Evolutionary conservation across 306 rosid species (phyloP).

Genomic region (Gillenia trifoliata): DNA sequence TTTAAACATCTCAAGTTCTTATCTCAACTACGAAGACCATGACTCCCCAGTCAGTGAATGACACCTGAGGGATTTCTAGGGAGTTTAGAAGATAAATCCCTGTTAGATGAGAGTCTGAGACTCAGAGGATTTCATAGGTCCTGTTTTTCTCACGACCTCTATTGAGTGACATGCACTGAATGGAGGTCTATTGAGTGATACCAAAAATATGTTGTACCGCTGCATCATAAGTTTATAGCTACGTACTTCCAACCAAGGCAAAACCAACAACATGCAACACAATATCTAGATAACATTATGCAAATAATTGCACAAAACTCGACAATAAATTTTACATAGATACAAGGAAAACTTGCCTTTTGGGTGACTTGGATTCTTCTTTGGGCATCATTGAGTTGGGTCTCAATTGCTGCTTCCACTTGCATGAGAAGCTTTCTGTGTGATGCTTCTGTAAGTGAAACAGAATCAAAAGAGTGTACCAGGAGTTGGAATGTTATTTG

Average conservation of each 20-base stretch:
- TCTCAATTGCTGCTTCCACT: slow-evolving; percentile 65
- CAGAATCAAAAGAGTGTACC: slow-evolving; percentile 15
- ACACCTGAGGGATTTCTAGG: not conserved
- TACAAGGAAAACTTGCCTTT: slow-evolving; percentile 50
- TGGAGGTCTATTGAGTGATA: too few species aligned
- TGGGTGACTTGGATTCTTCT: slow-evolving; percentile 58
- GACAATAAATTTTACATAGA: slow-evolving; percentile 6
- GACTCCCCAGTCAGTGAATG: not conserved
- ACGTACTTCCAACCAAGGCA: slow-evolving; percentile 4
- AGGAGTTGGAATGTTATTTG: not conserved
- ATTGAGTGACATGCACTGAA: slow-evolving; percentile 4
- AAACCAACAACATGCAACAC: slow-evolving; percentile 19
- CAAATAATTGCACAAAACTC: slow-evolving; percentile 5
- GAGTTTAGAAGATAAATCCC: not conserved
- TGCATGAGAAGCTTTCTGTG: slow-evolving; percentile 67
- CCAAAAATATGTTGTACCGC: too few species aligned
- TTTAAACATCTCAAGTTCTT: not conserved
- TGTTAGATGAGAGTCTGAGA: not conserved
- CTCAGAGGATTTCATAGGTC: not conserved
- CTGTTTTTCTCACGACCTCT: not conserved
- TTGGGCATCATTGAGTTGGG: slow-evolving; percentile 66
- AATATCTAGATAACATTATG: slow-evolving; percentile 17
- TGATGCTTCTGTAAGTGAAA: slow-evolving; percentile 53
- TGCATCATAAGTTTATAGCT: slow-evolving; percentile 2
- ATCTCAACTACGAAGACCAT: not conserved